Conservation (phyloP, 805 yeast species). For the Ogataea methylovora region DNA sequence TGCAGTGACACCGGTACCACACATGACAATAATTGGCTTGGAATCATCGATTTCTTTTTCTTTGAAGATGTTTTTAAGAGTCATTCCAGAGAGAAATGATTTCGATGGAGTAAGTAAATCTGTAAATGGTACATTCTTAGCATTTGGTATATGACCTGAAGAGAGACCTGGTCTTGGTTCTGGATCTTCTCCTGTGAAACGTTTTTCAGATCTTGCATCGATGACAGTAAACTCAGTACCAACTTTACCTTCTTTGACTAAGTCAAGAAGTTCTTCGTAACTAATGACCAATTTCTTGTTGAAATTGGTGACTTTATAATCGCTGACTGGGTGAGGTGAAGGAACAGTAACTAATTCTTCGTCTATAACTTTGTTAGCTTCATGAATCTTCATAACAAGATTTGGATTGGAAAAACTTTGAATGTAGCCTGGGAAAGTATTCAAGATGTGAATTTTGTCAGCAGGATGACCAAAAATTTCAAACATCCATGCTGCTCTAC, state of each 20-base stretch:
- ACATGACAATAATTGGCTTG: slow-evolving; percentile 76
- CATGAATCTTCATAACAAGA: slow-evolving; percentile 14
- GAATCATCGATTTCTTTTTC: slow-evolving; percentile 29
- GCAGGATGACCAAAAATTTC: slow-evolving; percentile 65
- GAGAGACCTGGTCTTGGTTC: slow-evolving; percentile 88
- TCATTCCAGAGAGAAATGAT: slow-evolving; percentile 39
- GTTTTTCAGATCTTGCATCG: slow-evolving; percentile 74
- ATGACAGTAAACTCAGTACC: slow-evolving; percentile 44
- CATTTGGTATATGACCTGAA: slow-evolving; percentile 85
- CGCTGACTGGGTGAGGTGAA: slow-evolving; percentile 14
- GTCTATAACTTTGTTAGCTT: slow-evolving; percentile 15
- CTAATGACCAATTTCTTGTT: slow-evolving; percentile 46
- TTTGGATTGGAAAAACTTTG: slow-evolving; percentile 19
- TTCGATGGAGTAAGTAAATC: slow-evolving; percentile 46
- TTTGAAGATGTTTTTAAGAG: slow-evolving; percentile 40
- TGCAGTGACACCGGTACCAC: slow-evolving; percentile 97
- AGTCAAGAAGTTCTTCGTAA: slow-evolving; percentile 56
- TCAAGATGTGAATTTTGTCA: slow-evolving; percentile 50
- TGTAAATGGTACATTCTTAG: slow-evolving; percentile 68
- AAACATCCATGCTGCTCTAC: slow-evolving; percentile 90
- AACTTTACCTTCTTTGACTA: slow-evolving; percentile 43
- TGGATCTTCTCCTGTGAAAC: slow-evolving; percentile 74
- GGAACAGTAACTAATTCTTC: slow-evolving; percentile 13
- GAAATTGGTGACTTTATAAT: slow-evolving; percentile 30
- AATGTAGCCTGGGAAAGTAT: slow-evolving; percentile 45